These are phyloP conservation scores for Cicer judaicum DNA, from an alignment of 306 rosid genomes.

Conservation along the genomic window DNA sequence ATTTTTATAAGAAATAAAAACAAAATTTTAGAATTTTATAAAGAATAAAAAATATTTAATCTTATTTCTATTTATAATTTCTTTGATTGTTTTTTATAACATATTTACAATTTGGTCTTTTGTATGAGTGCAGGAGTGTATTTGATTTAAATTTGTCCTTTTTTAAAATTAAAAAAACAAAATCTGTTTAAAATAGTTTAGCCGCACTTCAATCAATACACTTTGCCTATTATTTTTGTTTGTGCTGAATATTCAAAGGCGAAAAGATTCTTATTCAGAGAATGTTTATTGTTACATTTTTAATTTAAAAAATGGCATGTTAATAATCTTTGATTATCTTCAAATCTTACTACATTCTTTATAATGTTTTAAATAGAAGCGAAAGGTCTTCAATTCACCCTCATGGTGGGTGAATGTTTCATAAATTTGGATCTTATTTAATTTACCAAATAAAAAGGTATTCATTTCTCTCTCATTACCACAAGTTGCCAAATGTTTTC, in stretches of 20 bases:
- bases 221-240: not conserved
- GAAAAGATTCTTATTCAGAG: conserved; percentile 15
- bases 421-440: conserved; percentile 25
- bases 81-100: not conserved
- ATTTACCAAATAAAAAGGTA: not conserved
- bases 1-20: too few relatives aligned
- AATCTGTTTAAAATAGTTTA: conserved; percentile 5
- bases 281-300: conserved; percentile 3
- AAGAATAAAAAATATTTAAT: not conserved
- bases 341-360: conserved; percentile 32
- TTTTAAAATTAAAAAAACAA: not conserved
- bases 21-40: not conserved
- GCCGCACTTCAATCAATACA: not conserved
- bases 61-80: not conserved
- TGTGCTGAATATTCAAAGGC: conserved; percentile 27
- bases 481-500: conserved; percentile 43
- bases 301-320: not conserved
- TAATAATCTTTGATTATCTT: conserved; percentile 19
- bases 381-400: conserved; percentile 42
- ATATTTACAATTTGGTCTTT: conserved; percentile 1
- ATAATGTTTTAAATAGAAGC: conserved; percentile 15
- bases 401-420: conserved; percentile 23
- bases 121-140: not conserved
- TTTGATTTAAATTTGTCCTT: not conserved
- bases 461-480: conserved; percentile 38